phyloP scores from a whole-genome alignment of 805 yeast species.

The Pichia heedii region DNA sequence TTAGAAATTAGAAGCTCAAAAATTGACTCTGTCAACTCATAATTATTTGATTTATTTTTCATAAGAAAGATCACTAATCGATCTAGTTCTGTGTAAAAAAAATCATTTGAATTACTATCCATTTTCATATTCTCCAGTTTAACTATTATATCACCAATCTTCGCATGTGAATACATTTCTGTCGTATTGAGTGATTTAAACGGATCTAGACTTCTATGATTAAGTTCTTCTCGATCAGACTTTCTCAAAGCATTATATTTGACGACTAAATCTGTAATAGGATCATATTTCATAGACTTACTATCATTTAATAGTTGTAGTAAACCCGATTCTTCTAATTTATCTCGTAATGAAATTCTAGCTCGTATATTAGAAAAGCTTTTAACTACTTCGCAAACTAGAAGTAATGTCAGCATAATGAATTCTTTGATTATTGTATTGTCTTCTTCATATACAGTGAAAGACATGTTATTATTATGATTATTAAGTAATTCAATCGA shows the following conservation, averaged over 20 bases:
- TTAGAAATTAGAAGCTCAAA: not conserved
- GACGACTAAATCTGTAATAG: conserved; percentile 56
- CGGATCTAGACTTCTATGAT: not conserved
- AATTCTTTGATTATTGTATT: conserved; percentile 39
- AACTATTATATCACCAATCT: too few species aligned
- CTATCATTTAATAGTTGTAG: conserved; percentile 42
- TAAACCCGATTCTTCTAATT: conserved; percentile 49
- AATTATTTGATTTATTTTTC: not conserved
- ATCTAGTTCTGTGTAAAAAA: not conserved
- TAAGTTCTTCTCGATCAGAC: conserved; percentile 37
- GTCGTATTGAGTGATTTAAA: not conserved
- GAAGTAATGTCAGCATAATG: conserved; percentile 57
- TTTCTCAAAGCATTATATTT: conserved; percentile 49
- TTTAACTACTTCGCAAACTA: conserved; percentile 56
- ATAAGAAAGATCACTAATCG: not conserved
- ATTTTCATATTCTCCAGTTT: too few species aligned
- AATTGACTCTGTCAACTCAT: not conserved
- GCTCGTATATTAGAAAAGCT: conserved; percentile 28
- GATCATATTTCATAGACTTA: conserved; percentile 45
- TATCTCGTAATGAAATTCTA: conserved; percentile 52
- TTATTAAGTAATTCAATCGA: conserved; percentile 10
- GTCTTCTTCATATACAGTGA: conserved; percentile 10
- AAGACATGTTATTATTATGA: not conserved
- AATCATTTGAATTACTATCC: too few species aligned
- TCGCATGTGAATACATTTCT: not conserved